These are phyloP conservation scores for Lentinus brumalis DNA, from an alignment of 768 basidiomycete species.

Conservation along the genomic window DNA sequence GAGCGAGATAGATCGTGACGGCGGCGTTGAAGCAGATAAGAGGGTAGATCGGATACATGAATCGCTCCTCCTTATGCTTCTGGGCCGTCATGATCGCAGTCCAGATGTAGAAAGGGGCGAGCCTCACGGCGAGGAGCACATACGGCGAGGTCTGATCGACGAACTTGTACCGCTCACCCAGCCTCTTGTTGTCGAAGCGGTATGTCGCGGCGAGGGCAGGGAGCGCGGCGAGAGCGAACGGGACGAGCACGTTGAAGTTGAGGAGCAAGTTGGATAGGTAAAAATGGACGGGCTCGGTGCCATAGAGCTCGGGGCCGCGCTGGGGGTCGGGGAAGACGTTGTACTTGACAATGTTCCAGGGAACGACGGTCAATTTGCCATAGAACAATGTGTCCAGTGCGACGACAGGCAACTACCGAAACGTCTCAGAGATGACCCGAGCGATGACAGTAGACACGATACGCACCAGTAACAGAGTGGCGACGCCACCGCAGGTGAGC, in stretches of 20 bases:
- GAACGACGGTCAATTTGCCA: slow-evolving; percentile 73
- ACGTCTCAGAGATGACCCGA: background rate
- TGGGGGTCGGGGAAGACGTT: slow-evolving; percentile 84
- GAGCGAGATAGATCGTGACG: slow-evolving; percentile 78
- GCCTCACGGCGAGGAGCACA: slow-evolving; percentile 69
- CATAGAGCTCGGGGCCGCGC: slow-evolving; percentile 91
- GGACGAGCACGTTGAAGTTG: slow-evolving; percentile 89
- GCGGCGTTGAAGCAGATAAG: slow-evolving; percentile 94
- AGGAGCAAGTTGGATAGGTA: slow-evolving; percentile 88
- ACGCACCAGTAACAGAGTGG: slow-evolving; percentile 66
- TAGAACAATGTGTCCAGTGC: slow-evolving; percentile 86
- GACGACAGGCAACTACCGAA: slow-evolving; percentile 77
- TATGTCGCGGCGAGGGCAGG: slow-evolving; percentile 79
- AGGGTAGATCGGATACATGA: slow-evolving; percentile 94
- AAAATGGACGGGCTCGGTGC: slow-evolving; percentile 84
- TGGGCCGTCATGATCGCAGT: slow-evolving; percentile 74
- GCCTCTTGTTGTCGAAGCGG: slow-evolving; percentile 72
- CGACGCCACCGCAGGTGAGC: slow-evolving; percentile 51
- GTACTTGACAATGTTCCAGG: slow-evolving; percentile 93
- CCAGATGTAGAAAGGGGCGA: slow-evolving; percentile 96
- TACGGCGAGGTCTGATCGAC: slow-evolving; percentile 77
- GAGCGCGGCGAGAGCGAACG: slow-evolving; percentile 78
- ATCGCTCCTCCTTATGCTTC: slow-evolving; percentile 97
- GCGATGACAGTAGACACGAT: background rate
- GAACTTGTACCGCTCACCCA: slow-evolving; percentile 54